phyloP scores from a whole-genome alignment of 192 early-diverging fungal species.

The Coemansia sp. region DNA sequence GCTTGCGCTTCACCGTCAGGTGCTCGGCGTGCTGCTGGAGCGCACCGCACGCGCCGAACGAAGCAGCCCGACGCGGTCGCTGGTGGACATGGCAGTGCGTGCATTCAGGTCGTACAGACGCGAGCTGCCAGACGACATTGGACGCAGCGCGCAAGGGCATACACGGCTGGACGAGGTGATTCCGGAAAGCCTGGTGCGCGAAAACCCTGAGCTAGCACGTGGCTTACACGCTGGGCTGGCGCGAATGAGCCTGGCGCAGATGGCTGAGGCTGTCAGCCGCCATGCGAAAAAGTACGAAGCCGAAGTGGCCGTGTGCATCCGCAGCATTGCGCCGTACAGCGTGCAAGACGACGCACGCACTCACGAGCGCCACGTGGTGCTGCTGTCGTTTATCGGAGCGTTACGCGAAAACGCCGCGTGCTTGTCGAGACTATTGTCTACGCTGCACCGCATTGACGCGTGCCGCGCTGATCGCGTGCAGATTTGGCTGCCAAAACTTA shows the following conservation, averaged over 20 bases:
- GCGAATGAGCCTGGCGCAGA: conserved; percentile 18
- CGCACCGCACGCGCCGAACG: conserved; percentile 20
- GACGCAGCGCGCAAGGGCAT: not conserved
- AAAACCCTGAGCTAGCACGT: not conserved
- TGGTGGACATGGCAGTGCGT: conserved; percentile 24
- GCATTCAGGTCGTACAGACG: not conserved
- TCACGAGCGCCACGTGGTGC: conserved; percentile 24
- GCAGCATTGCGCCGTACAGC: conserved; percentile 25
- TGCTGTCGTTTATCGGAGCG: conserved; percentile 42
- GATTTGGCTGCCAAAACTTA: conserved; percentile 37
- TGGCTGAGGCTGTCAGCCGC: conserved; percentile 21
- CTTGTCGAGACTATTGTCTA: conserved; percentile 16
- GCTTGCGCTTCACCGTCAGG: conserved; percentile 15
- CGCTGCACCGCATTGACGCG: conserved; percentile 17
- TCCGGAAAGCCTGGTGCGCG: not conserved
- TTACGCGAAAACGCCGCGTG: conserved; percentile 38
- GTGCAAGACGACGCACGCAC: conserved; percentile 3
- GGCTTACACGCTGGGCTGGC: conserved; percentile 6
- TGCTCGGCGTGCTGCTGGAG: conserved; percentile 16
- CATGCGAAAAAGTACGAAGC: conserved; percentile 25
- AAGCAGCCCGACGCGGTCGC: conserved; percentile 23
- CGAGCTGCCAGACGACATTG: not conserved
- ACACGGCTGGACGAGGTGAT: not conserved
- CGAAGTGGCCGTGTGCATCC: conserved; percentile 19
- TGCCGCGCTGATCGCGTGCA: conserved; percentile 17